These are phyloP conservation scores for Nannizziopsis arthrosporioides DNA, from an alignment of 2,329 filamentous ascomycete genomes.

Conservation along the genomic window DNA sequence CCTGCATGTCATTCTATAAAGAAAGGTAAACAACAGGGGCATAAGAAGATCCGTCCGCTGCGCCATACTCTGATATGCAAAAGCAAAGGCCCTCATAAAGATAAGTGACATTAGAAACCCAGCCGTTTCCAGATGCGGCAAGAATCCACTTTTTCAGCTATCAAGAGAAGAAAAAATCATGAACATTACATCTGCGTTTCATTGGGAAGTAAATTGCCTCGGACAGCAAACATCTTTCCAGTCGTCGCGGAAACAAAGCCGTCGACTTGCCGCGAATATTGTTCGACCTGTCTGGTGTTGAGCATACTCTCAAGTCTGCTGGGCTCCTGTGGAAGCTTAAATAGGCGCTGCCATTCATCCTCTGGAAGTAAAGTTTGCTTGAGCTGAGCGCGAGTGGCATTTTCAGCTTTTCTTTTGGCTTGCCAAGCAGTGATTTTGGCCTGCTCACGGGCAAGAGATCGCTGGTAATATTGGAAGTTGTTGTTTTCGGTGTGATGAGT, in stretches of 20 bases:
- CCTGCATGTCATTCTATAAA: conserved; percentile 8
- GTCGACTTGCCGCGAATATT: conserved; percentile 95
- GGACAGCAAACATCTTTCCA: conserved; percentile 96
- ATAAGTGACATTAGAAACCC: conserved; percentile 2
- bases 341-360: conserved; percentile 95
- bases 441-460: conserved; percentile 86
- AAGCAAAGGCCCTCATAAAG: conserved; percentile 6
- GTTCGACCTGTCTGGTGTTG: conserved; percentile 90
- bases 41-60: conserved; percentile 11
- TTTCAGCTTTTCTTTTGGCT: conserved; percentile 91
- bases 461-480: conserved; percentile 97
- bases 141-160: conserved; percentile 5
- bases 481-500: conserved; percentile 97
- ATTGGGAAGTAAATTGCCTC: conserved; percentile 53
- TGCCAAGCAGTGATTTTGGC: conserved; percentile 95
- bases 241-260: conserved; percentile 85
- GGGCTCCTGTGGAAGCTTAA: conserved; percentile 94
- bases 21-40: conserved; percentile 3
- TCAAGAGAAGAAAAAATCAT: conserved; percentile 7
- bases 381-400: conserved; percentile 66
- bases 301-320: conserved; percentile 87
- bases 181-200: conserved; percentile 29
- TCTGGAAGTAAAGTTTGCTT: conserved; percentile 86
- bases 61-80: conserved; percentile 15
- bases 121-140: background rate